Evolutionary conservation across 805 yeast species (phyloP), one percentile per base, ranked within the genome.

Genomic region (Lipomyces starkeyi): DNA sequence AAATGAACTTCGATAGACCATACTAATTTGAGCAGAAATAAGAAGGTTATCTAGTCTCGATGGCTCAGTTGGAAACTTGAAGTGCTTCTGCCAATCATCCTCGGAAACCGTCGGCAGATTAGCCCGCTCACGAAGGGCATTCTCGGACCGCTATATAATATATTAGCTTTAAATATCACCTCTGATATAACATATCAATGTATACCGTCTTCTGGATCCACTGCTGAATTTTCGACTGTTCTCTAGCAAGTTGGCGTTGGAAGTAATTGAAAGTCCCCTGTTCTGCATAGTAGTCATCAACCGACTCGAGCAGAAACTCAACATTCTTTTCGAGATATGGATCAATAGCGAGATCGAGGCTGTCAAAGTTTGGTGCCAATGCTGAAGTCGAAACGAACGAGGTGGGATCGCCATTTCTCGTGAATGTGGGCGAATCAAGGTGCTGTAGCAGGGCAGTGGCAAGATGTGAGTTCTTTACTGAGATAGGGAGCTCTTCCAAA

Each of bases 181-280:
- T 34, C 25, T 53, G 27, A 14, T 5, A 17, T 7, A 4, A 35
- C 22, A 22, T 40, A 8, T 6, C 2, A 25, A n/a, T 5, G 32
- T 62, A 5, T 43, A 67, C 69, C 34, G 90, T 82, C 78, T 86
- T 87, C 75, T 85, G 87, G 76, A 88, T 88, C 93, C 94, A 91
- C 76, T 88, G 91, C 71, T 83, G 82, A 72, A 91, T 84, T 81
- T 88, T 90, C 68, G 87, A 79, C 77, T 84, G 81, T 77, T 91
- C 96, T 77, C 92, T 85, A 59, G 87, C 85, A 68, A 86, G 82
- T 74, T 86, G 88, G 81, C 96, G 87, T 80, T 90, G 95, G 82
- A 86, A 90, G 80, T 88, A 90, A 82, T 90, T 89, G 83, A 89
- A 88, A 80, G 88, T 90, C 73, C 89, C 88, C 77, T 89, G 91